Base-by-base conservation (phyloP, 305 asterid species). In the Fraxinus sp. region DNA sequence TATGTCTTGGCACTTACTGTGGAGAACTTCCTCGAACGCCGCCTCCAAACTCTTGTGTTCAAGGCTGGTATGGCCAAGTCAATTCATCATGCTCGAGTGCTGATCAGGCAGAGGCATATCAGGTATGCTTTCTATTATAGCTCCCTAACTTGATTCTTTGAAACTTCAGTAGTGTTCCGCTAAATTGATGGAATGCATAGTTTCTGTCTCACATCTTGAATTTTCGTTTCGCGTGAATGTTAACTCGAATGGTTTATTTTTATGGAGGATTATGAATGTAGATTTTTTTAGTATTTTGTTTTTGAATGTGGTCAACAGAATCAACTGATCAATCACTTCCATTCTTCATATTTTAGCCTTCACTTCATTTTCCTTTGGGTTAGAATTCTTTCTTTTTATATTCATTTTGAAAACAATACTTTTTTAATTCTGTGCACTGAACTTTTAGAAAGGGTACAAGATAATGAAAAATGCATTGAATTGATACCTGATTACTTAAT, bases 51-150 rank as follows among this genome's bases (percentile, higher is more conserved):
- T 16, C 90, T 87, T 43, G 90, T 87, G 1, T 87, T 87, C 83
- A 87, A 87, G 82, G 88, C 90, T 73, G 90, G 90, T 18, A 87
- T 87, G 89, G 89, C 89, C 73, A 87, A 87, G 84, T 87, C 89
- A 5, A 87, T 87, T 82, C 87, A 87, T 76, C 90, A 85, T 74
- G 88, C 90, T 24, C 90, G 90, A 77, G 90, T 87, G 46, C 90
- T 87, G 26, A 87, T 87, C 80, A 83, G 90, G 77, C 90, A 87
- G 82, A 87, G 90, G 80, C 90, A 87, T 83, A 85, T 87, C 73
- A 84, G 90, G 90, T 87, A 83, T 32, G 16, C 62, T 2, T 57
- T 77, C n/a, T 22, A 13, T 32, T 4, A 14, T 7, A 16, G 30
- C 14, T 49, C 43, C 80, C 36, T 49, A 13, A 64, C 26, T 70